Percentiles rank a stretch among this genome's conserved stretches.
Evolutionary conservation across 1,284 basidiomycete species (phyloP).

Genomic region (Trametes sp.): DNA sequence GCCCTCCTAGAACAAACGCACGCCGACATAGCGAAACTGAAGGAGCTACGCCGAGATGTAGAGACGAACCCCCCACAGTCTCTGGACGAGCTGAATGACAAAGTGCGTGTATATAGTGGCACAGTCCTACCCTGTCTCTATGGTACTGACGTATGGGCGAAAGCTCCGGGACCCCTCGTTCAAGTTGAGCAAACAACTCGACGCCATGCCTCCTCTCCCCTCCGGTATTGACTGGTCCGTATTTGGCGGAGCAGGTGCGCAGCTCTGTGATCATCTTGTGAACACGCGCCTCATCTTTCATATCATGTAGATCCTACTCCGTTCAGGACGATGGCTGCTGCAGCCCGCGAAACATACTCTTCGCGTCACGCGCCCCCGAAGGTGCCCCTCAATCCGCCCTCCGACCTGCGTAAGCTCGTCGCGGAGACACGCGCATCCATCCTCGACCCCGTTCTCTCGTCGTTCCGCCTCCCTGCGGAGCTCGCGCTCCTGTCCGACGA

Average conservation of each 20-base stretch:
- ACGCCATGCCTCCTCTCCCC: conserved; percentile 49
- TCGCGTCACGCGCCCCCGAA: conserved; percentile 48
- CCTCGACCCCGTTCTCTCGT: conserved; percentile 65
- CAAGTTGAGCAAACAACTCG: conserved; percentile 51
- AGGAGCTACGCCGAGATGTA: conserved; percentile 49
- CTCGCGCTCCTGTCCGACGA: conserved; percentile 47
- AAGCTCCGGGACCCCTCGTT: conserved; percentile 41
- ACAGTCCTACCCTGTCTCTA: neutral
- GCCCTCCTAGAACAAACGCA: conserved; percentile 62
- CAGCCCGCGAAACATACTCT: conserved; percentile 45
- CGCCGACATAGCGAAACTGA: conserved; percentile 64
- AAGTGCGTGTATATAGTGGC: conserved; percentile 47
- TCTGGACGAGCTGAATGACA: conserved; percentile 39
- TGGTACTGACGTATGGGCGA: conserved; percentile 11
- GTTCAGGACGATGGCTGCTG: conserved; percentile 53
- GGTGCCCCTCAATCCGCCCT: conserved; percentile 55
- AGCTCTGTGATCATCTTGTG: neutral
- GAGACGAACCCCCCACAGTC: conserved; percentile 43
- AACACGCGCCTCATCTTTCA: neutral
- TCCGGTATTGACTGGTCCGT: conserved; percentile 59
- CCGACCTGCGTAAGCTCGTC: conserved; percentile 69
- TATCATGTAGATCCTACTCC: conserved; percentile 48
- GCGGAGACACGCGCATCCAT: conserved; percentile 58
- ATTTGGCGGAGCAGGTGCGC: conserved; percentile 56
- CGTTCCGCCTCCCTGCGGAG: conserved; percentile 41